phyloP scores from a whole-genome alignment of 225 moss, liverwort and hornwort genomes.

The Bryum argenteum region DNA sequence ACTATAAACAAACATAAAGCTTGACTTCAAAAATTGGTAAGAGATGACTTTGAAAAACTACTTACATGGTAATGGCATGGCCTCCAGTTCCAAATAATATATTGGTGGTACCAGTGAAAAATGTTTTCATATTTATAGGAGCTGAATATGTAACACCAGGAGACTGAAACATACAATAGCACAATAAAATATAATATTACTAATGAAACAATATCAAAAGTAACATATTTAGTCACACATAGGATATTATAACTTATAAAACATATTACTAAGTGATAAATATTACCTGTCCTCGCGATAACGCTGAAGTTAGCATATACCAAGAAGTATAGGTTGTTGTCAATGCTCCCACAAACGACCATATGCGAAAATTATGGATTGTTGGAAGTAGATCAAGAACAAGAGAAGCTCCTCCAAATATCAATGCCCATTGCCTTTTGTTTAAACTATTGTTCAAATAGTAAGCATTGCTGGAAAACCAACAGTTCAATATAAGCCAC shows the following conservation, averaged over 20 bases:
- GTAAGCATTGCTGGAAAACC: slow-evolving; percentile 45
- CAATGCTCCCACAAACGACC: slow-evolving; percentile 47
- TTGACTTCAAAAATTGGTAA: background rate
- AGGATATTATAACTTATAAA: background rate
- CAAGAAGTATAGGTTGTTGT: slow-evolving; percentile 69
- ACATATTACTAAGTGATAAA: background rate
- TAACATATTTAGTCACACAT: background rate
- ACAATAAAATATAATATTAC: background rate
- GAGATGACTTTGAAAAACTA: background rate
- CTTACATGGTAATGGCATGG: slow-evolving; percentile 62
- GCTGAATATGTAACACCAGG: slow-evolving; percentile 43
- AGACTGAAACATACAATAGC: slow-evolving; percentile 29
- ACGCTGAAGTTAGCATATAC: slow-evolving; percentile 47
- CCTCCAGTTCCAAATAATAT: slow-evolving; percentile 63
- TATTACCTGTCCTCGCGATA: slow-evolving; percentile 49
- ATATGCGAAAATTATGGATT: slow-evolving; percentile 54
- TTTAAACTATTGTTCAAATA: slow-evolving; percentile 44
- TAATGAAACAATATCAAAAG: background rate
- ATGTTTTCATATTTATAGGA: slow-evolving; percentile 37
- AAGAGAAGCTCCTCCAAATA: slow-evolving; percentile 55
- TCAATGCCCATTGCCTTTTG: slow-evolving; percentile 54
- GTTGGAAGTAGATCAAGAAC: slow-evolving; percentile 52
- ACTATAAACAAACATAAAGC: background rate
- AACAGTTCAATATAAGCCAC: too few relatives aligned
- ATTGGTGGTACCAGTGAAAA: slow-evolving; percentile 62